Evolutionary conservation across 371 early-diverging fungal genomes (phyloP), one percentile per base, ranked within the genome.

Genomic region (Mucor sp.): DNA sequence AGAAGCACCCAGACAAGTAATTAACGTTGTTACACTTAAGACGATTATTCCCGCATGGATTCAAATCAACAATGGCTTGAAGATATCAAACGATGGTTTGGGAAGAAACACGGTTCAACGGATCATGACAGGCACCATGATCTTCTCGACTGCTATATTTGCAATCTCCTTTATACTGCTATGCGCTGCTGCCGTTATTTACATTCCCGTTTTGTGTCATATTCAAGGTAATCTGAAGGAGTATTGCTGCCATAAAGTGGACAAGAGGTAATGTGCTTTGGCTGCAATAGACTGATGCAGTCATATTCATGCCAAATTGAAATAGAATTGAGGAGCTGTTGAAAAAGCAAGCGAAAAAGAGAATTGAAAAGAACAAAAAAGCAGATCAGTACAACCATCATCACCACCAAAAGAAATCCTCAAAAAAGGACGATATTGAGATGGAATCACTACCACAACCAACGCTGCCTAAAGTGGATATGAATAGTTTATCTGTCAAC

Each of bases 171-270:
- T 89, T 47, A 11, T 89, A 1, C 70, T 75, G 35, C 82, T 91
- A 6, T 74, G 93, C 25, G 58, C 82, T 28, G 95, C 95, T 4
- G 80, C 82, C 27, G 59, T 93, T 33, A 62, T 94, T 35, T 96
- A 96, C 74, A 81, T 96, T 47, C 95, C 95, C 17, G 75, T 96
- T 35, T 74, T 94, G 30, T 90, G 86, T 68, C 85, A 87, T 62
- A 93, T 96, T 63, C 89, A 85, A 50, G 96, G 96, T 30, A 96
- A 95, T 67, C 79, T 96, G 44, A 96, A 96, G 76, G 96, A 96
- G 75, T 96, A 91, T 67, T 93, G 93, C 66, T 94, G 94, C 67
- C 93, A 94, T 80, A 93, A 93, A 76, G 90, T 95, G 21, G 95
- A 95, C 75, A 96, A 96, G 73, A 81, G 96, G 89, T 86, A 78